A percentile compares a stretch with the other conserved stretches of the same genome.
These are phyloP conservation scores for Lablab purpureus DNA, from an alignment of 306 rosid species.

Conservation along the genomic window DNA sequence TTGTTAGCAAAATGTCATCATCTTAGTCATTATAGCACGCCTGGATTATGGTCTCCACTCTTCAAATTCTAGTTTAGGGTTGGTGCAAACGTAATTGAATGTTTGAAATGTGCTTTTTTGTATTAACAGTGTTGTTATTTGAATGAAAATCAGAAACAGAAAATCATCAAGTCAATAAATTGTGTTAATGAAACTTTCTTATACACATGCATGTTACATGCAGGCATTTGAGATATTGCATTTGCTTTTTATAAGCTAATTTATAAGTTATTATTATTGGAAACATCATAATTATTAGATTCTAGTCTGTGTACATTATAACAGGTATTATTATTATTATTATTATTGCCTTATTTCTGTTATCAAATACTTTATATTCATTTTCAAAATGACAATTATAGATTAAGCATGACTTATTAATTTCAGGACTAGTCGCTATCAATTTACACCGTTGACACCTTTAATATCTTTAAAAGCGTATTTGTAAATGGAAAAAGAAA, in stretches of 20 bases:
- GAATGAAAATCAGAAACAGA: neutral
- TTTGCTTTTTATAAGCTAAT: too few relatives aligned
- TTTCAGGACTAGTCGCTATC: neutral
- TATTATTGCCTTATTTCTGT: too few relatives aligned
- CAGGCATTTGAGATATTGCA: too few relatives aligned
- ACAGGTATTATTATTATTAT: too few relatives aligned
- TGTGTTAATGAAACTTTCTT: too few relatives aligned
- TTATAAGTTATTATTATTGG: too few relatives aligned
- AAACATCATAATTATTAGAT: too few relatives aligned
- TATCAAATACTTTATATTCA: neutral
- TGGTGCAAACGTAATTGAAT: neutral
- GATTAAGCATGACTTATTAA: neutral
- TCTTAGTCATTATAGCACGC: neutral
- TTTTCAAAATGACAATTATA: neutral
- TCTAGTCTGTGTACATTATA: too few relatives aligned
- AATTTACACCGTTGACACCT: neutral
- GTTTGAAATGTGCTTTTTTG: neutral
- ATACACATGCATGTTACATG: too few relatives aligned
- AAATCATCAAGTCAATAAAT: neutral
- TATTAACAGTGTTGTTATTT: neutral
- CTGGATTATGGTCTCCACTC: neutral
- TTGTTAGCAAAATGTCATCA: neutral
- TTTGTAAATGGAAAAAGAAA: neutral
- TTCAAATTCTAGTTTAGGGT: constrained; percentile 14
- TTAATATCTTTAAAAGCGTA: neutral